Base-by-base conservation (phyloP, 2,329 filamentous ascomycete genomes). In the Ophiosphaerella herpotricha region DNA sequence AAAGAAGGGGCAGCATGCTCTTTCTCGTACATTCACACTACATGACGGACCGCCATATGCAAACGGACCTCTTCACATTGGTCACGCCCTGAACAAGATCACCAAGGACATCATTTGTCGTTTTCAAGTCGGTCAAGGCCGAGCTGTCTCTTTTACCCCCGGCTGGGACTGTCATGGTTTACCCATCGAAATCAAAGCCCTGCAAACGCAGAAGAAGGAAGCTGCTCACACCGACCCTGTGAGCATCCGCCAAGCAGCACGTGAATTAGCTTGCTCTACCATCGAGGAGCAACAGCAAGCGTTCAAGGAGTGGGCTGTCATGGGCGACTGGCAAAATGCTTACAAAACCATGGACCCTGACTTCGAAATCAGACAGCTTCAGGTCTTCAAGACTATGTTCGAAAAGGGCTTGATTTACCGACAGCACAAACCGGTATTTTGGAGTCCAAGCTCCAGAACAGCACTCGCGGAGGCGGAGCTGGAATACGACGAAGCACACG, bases 121-220 rank as follows among this genome's bases (percentile, higher is more conserved):
- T 35, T 85, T 88, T 54, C 86, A 96, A 75, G 78, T 97, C 52
- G 85, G 89, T 53, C 82, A 87, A 67, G 94, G 90, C 14, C 86
- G 83, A 60, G 81, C 84, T 55, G 86, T 97, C 31, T 80, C 85
- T 34, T 99, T 95, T 67, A 80, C 91, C 13, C 94, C 94, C 2
- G 93, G 94, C 39, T 99, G 94, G 94, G 95, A 99, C 71, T 99
- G 94, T 60, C 94, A 99, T 78, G 94, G 94, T 0, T 81, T 99
- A 41, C 94, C 94, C 1, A 99, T 99, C 67, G 94, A 99, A 79
- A 82, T 97, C 63, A 99, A 97, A 75, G 94, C 92, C 21, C 81
- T 99, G 13, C 88, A 89, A 63, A 74, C 77, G 58, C 67, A 74
- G 60, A 66, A 79, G 70, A 68, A 77, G 64, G 59, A 66, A 64